Evolutionary conservation across 345 rosid genomes (phyloP), one percentile per base, ranked within the genome.

Genomic region (Crucihimalaya himalaica): DNA sequence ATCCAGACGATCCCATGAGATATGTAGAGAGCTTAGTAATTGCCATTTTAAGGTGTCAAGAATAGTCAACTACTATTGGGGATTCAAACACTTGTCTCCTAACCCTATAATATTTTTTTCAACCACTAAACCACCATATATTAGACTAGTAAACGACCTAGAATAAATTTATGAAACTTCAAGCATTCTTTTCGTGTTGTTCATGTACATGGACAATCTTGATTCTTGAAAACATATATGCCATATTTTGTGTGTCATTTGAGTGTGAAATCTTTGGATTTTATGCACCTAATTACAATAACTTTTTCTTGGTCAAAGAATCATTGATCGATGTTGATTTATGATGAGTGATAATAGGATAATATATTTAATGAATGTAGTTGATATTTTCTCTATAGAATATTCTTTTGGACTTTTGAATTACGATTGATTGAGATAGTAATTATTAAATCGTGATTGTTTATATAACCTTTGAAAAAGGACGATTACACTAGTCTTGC

Each of bases 361-460:
- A 70, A 70, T 19, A 34, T 70, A 25, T 76, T 34, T 62, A 23
- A 61, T 69, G 73, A 35, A 63, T 62, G 32, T 2, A 54, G 70
- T 61, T 68, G 18, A 76, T 69, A 65, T 52, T 69, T 62, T 69
- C 79, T 14, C 63, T 61, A 61, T 68, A 45, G 51, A 76, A 70
- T 56, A 56, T 70, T 76, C 71, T 63, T 46, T 63, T 70, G 47
- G 71, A 76, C 66, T 70, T 63, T 55, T 47, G 75, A 63, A 63
- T 63, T 63, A 29, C 14, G 61, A 56, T 29, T 70, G 80, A 76
- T 70, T 48, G 70, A 56, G 74, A 70, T 56, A 37, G 62, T 70
- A 76, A 46, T 62, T 63, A 70, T 70, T 47, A 68, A 70, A 68
- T 68, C 63, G 28, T 68, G 40, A 68, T 68, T 75, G 64, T 62